A percentile compares a stretch with the other conserved stretches of the same genome.
Evolutionary conservation across 2,329 filamentous ascomycete species (phyloP).

Genomic region (Sclerotinia subarctica): DNA sequence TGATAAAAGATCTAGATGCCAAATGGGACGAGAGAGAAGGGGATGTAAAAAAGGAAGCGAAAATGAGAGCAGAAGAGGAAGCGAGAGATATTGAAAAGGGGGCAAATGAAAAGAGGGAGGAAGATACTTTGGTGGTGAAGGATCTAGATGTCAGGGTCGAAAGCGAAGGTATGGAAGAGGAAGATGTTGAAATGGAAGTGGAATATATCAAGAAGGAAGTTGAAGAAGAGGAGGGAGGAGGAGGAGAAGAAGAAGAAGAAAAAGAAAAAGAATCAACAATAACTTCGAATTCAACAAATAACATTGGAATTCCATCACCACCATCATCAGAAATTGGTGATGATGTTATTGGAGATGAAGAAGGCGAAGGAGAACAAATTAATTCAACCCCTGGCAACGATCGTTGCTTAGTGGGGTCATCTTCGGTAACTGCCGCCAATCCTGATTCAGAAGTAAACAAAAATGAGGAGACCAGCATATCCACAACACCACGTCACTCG

Average conservation of each 20-base stretch:
- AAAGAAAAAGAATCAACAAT: not conserved
- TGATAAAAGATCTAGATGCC: constrained; percentile 5
- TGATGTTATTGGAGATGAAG: not conserved
- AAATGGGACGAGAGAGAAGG: not conserved
- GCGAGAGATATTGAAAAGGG: not conserved
- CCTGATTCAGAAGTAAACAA: constrained; percentile 21
- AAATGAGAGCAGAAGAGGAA: not conserved
- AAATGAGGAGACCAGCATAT: constrained; percentile 13
- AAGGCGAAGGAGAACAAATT: not conserved
- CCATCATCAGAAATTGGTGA: constrained; percentile 16
- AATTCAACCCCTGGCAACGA: constrained; percentile 20
- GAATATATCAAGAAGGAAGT: not conserved
- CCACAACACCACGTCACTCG: constrained; percentile 22
- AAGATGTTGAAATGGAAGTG: not conserved
- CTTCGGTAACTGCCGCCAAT: constrained; percentile 13
- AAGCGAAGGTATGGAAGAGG: not conserved
- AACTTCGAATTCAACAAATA: not conserved
- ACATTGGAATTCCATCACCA: constrained; percentile 6
- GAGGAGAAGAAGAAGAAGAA: not conserved
- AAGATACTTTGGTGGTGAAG: not conserved
- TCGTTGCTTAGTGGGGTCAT: constrained; percentile 21
- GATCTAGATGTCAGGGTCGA: constrained; percentile 6
- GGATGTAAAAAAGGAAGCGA: not conserved
- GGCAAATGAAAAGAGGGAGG: not conserved
- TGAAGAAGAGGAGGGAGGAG: not conserved